These are phyloP conservation scores for Theobroma grandiflorum DNA, from an alignment of 441 rosid genomes.

Conservation along the genomic window DNA sequence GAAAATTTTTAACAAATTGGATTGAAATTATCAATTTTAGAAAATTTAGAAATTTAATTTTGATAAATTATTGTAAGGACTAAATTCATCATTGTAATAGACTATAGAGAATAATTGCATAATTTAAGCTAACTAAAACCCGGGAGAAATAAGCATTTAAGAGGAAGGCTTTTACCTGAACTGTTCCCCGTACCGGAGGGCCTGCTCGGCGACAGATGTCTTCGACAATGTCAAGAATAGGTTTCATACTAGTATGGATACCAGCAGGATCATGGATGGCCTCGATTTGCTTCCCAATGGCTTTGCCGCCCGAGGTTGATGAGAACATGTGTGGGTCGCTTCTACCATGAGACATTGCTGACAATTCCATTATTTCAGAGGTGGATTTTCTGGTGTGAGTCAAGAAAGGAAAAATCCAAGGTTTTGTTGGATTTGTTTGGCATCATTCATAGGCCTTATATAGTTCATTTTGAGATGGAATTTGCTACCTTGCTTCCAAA, in stretches of 20 bases:
- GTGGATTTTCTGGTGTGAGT: not conserved
- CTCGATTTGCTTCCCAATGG: slow-evolving; percentile 60
- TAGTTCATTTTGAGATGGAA: slow-evolving; percentile 39
- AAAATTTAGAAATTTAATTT: no score
- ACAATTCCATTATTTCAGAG: slow-evolving; percentile 26
- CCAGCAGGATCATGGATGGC: slow-evolving; percentile 70
- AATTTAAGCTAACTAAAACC: no score
- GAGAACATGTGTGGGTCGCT: slow-evolving; percentile 50
- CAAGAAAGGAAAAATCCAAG: not conserved
- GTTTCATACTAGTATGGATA: slow-evolving; percentile 48
- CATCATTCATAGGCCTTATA: slow-evolving; percentile 26
- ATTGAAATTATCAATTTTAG: no score
- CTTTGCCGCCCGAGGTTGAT: slow-evolving; percentile 59
- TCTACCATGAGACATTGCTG: slow-evolving; percentile 18
- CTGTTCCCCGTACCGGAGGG: slow-evolving; percentile 13
- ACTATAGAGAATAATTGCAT: no score
- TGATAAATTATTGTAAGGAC: no score
- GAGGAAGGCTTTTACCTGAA: slow-evolving; percentile 29
- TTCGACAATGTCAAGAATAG: slow-evolving; percentile 57
- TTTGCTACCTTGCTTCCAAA: slow-evolving; percentile 58
- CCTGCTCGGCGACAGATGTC: slow-evolving; percentile 55
- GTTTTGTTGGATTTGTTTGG: slow-evolving; percentile 30
- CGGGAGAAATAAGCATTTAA: not conserved
- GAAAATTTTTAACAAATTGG: no score
- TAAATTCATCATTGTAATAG: no score